Evolutionary conservation across 2,329 filamentous ascomycete genomes (phyloP).

Genomic region (Colletotrichum plurivorum): DNA sequence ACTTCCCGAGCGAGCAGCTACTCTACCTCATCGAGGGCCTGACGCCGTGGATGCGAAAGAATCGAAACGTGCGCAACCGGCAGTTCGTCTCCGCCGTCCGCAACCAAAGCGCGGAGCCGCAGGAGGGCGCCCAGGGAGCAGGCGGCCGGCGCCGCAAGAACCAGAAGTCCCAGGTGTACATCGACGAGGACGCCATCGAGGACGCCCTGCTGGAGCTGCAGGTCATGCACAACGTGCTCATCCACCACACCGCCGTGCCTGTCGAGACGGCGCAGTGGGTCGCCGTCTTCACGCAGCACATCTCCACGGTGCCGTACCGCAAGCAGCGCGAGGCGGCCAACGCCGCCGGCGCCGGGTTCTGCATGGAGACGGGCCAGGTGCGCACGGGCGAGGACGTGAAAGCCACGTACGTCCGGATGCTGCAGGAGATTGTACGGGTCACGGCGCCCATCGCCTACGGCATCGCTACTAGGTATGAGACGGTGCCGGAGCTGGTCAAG

Average conservation of each 20-base stretch:
- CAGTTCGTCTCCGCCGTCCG: slow-evolving; percentile 77
- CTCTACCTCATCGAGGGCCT: slow-evolving; percentile 84
- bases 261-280: slow-evolving; percentile 82
- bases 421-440: slow-evolving; percentile 81
- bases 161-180: slow-evolving; percentile 59
- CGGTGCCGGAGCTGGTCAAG: slow-evolving; percentile 69
- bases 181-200: slow-evolving; percentile 79
- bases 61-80: slow-evolving; percentile 75
- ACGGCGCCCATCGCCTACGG: slow-evolving; percentile 81
- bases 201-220: slow-evolving; percentile 80
- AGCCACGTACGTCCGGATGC: slow-evolving; percentile 82
- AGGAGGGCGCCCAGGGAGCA: slow-evolving; percentile 40
- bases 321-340: slow-evolving; percentile 63
- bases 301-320: slow-evolving; percentile 82
- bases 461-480: slow-evolving; percentile 73
- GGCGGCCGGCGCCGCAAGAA: slow-evolving; percentile 55
- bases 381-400: slow-evolving; percentile 74
- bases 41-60: slow-evolving; percentile 76
- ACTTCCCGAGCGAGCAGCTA: slow-evolving; percentile 67
- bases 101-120: slow-evolving; percentile 49
- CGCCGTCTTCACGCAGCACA: slow-evolving; percentile 81
- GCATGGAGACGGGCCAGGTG: slow-evolving; percentile 85
- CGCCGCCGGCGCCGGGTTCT: slow-evolving; percentile 74
- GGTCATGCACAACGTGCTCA: slow-evolving; percentile 74
- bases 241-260: slow-evolving; percentile 76